Percentiles rank a stretch among this genome's conserved stretches.
phyloP scores from a whole-genome alignment of 2,329 filamentous ascomycete species.

The Paraphoma chrysanthemicola region DNA sequence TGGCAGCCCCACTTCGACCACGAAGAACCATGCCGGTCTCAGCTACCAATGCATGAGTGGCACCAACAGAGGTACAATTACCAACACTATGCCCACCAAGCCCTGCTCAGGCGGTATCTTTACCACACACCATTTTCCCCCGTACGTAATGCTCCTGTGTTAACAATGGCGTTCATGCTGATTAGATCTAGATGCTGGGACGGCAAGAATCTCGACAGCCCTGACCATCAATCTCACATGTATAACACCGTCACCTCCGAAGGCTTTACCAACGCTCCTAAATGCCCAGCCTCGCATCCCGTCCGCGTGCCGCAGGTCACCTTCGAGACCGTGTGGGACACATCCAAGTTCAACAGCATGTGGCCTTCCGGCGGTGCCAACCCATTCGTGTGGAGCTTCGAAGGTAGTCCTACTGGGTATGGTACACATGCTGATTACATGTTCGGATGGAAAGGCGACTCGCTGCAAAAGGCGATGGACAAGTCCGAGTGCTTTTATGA shows the following conservation, averaged over 20 bases:
- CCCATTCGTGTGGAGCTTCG: slow-evolving; percentile 29
- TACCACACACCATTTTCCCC: slow-evolving; percentile 31
- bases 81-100: slow-evolving; percentile 25
- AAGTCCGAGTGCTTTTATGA: slow-evolving; percentile 28
- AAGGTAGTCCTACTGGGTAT: slow-evolving; percentile 15
- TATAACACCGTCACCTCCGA: slow-evolving; percentile 28
- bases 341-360: slow-evolving; percentile 32
- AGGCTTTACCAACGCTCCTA: slow-evolving; percentile 28
- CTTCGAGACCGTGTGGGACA: slow-evolving; percentile 33
- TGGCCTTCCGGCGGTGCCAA: slow-evolving; percentile 24
- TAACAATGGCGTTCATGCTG: neutral
- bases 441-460: slow-evolving; percentile 28
- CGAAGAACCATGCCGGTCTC: slow-evolving; percentile 25
- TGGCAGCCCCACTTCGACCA: slow-evolving; percentile 36
- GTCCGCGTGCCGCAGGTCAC: slow-evolving; percentile 32
- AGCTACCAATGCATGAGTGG: slow-evolving; percentile 30
- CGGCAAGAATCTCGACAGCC: slow-evolving; percentile 48
- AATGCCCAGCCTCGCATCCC: slow-evolving; percentile 29
- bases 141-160: slow-evolving; percentile 16
- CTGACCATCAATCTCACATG: slow-evolving; percentile 62
- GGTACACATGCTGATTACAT: slow-evolving; percentile 35
- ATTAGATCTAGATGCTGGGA: slow-evolving; percentile 42
- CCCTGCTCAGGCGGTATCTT: slow-evolving; percentile 35
- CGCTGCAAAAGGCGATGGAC: slow-evolving; percentile 22
- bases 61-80: slow-evolving; percentile 25